Evolutionary conservation across 1,284 basidiomycete genomes (phyloP), one percentile per base, ranked within the genome.

Genomic region (Grifola frondosa): DNA sequence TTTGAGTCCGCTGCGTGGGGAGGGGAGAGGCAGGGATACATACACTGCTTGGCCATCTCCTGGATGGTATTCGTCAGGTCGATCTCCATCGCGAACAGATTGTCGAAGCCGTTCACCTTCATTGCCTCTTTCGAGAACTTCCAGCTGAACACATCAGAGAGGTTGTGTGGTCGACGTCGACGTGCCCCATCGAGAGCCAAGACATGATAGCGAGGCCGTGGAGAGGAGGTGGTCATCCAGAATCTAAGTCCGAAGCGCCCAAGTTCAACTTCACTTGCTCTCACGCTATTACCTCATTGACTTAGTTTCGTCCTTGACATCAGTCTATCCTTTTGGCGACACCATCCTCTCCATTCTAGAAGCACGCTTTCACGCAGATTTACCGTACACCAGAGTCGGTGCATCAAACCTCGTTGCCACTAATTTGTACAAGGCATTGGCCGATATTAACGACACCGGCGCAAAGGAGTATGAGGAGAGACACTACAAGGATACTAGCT

Each of bases 121-220:
- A 94, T 98, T 22, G 96, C 95, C 64, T 99, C 96, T 63, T 97
- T 97, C 52, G 91, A 92, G 67, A 99, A 98, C 72, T 99, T 98
- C 64, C 98, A 96, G 11, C 92, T 91, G 66, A 98, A 98, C 5
- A 96, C 95, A 69, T 99, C 95, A 13, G 94, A 97, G 25, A 99
- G 75, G 68, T 99, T 99, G 74, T 99, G 96, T 29, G 96, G 96
- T 11, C 96, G 96, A 69, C 98, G n/a, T n/a, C n/a, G n/a, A n/a
- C n/a, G n/a, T n/a, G n/a, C n/a, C n/a, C n/a, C n/a, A n/a, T 96
- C 8, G 96, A 98, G 12, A 94, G 97, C 93, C 96, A 62, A 38
- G 25, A 25, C 15, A n/a, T 21, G 30, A 32, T 36, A 15, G 20
- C 35, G 28, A 29, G 16, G 16, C 28, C 25, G 30, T 34, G 20